phyloP scores from a whole-genome alignment of 1,139 yeast species.

The Blastobotrys persicus region DNA sequence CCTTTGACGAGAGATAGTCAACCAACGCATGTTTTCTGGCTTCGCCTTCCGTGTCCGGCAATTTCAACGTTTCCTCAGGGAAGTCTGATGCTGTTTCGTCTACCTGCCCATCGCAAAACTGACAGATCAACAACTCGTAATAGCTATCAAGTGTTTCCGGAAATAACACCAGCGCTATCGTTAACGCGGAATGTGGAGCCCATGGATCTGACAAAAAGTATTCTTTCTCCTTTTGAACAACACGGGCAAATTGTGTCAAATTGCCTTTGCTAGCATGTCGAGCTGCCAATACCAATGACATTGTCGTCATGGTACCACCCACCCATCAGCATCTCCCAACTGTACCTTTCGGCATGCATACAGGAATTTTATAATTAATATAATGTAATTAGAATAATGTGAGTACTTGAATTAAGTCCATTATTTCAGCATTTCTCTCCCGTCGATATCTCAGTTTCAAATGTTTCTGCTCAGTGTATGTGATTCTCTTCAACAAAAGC shows the following conservation, averaged over 20 bases:
- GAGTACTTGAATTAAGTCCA: background rate
- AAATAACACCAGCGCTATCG: constrained; percentile 22
- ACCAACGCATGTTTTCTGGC: constrained; percentile 18
- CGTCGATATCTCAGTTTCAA: too few species aligned
- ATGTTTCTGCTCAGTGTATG: too few species aligned
- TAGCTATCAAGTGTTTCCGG: constrained; percentile 25
- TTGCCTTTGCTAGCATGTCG: constrained; percentile 24
- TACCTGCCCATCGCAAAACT: constrained; percentile 12
- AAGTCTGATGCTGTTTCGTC: background rate
- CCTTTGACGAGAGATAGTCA: constrained; percentile 16
- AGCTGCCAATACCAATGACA: constrained; percentile 25
- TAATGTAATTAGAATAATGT: background rate
- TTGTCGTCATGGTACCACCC: too few species aligned
- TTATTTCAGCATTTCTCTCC: too few species aligned
- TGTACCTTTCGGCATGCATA: background rate
- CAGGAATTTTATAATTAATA: too few species aligned
- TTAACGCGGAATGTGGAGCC: constrained; percentile 23
- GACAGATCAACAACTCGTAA: constrained; percentile 17
- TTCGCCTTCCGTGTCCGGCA: constrained; percentile 19
- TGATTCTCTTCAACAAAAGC: too few species aligned
- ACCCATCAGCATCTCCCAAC: too few species aligned
- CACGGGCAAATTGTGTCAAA: constrained; percentile 16
- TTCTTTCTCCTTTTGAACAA: constrained; percentile 17
- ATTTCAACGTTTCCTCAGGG: constrained; percentile 7
- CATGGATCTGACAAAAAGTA: constrained; percentile 18